A percentile compares a stretch with the other conserved stretches of the same genome.
Evolutionary conservation across 139 green algal genomes (phyloP).

Genomic region (Coelastrella sp.): DNA sequence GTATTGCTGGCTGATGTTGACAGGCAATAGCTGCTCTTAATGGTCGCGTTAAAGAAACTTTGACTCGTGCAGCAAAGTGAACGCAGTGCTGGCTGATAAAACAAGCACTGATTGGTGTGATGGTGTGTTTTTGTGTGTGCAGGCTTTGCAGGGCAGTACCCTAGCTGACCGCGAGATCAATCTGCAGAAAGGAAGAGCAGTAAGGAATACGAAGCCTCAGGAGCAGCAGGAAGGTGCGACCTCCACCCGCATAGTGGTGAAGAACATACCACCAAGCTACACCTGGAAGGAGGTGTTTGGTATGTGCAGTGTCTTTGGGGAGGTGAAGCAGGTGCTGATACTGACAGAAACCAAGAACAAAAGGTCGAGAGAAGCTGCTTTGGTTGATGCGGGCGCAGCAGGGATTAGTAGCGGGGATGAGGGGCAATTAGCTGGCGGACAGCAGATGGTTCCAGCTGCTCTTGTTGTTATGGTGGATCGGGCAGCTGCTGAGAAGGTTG

Average conservation of each 20-base stretch:
- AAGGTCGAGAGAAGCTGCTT: neutral
- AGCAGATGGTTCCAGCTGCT: neutral
- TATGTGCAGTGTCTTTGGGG: slow-evolving; percentile 32
- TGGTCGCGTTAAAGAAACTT: too few relatives aligned
- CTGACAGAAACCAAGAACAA: neutral
- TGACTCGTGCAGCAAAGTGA: too few relatives aligned
- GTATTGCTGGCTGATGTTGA: too few relatives aligned
- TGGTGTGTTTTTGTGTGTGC: too few relatives aligned
- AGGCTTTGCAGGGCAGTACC: neutral
- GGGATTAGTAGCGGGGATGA: too few relatives aligned
- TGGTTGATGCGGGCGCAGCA: neutral
- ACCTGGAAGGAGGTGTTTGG: neutral
- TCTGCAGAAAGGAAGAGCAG: neutral
- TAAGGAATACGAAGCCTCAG: too few relatives aligned
- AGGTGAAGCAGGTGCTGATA: neutral
- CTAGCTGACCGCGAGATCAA: neutral
- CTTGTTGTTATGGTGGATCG: neutral
- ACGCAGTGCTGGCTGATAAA: too few relatives aligned
- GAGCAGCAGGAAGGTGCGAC: too few relatives aligned
- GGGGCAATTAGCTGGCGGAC: too few relatives aligned
- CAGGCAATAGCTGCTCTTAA: too few relatives aligned
- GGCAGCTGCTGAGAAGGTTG: neutral
- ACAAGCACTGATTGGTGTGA: too few relatives aligned
- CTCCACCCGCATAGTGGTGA: slow-evolving; percentile 5
- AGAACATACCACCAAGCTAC: neutral